phyloP scores from a whole-genome alignment of 768 basidiomycete genomes.

The Grammothele lineata region DNA sequence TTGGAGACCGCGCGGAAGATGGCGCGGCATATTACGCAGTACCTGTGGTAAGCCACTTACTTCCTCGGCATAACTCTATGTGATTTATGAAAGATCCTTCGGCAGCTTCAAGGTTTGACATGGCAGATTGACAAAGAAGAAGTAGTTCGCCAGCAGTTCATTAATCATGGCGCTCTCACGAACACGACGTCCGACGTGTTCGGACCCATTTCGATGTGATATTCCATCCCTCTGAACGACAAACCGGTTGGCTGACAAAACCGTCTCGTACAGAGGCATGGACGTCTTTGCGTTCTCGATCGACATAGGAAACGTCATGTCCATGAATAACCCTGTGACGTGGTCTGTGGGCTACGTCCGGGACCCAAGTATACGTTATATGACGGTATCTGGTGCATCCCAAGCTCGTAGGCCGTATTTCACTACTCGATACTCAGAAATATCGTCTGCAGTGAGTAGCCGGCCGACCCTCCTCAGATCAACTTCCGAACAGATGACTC shows the following conservation, averaged over 20 bases:
- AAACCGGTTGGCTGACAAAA: too few relatives aligned
- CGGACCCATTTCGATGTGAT: background rate
- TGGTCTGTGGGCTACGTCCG: conserved; percentile 24
- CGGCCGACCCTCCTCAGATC: too few relatives aligned
- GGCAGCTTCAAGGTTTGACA: background rate
- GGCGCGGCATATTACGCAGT: background rate
- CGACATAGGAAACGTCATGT: conserved; percentile 19
- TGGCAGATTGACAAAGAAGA: background rate
- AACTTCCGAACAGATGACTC: too few relatives aligned
- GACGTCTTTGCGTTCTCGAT: conserved; percentile 17
- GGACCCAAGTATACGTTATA: conserved; percentile 22
- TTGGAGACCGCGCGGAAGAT: background rate
- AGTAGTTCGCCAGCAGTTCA: background rate
- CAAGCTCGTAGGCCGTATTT: conserved; percentile 15
- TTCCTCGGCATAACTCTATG: too few relatives aligned
- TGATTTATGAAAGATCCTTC: background rate
- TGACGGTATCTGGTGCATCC: background rate
- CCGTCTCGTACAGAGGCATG: background rate
- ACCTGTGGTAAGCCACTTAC: background rate
- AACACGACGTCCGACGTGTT: background rate
- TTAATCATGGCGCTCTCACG: background rate
- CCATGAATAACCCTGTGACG: conserved; percentile 14
- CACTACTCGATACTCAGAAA: background rate
- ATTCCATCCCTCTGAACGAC: too few relatives aligned
- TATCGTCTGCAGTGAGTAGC: background rate